Base-by-base conservation (phyloP, 2,329 filamentous ascomycete species). In the Nothopassalora personata region DNA sequence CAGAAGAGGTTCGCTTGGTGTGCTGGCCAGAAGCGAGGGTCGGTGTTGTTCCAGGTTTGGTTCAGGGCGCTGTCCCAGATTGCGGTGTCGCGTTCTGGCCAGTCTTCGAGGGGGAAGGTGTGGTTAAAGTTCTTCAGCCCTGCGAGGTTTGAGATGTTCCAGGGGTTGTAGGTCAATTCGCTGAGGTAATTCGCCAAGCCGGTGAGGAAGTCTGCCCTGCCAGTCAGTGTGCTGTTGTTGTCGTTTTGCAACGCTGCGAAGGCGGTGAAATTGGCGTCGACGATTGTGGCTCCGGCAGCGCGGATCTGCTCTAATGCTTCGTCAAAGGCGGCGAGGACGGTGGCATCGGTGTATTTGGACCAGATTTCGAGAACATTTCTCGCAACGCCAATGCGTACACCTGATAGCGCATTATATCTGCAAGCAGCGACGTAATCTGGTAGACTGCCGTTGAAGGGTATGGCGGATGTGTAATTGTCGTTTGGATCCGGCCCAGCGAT, bases 381-480 rank as follows among this genome's bases (percentile, higher is more conserved):
- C 0, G 86, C 83, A 3, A 90, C 78, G 3, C 87, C 87, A 28
- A 90, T 84, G 54, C 82, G 82, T 7, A 83, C 84, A 10, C 61
- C 60, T 39, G 72, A 61, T 0, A 88, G 75, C 0, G 79, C 78
- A 11, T 77, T 77, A 19, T 77, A 71, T 19, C 82, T 77, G 67
- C 86, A 65, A 0, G 85, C 82, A 2, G 75, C 77, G 8, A 83
- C 79, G 64, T 89, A 89, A 69, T 89, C 77, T 0, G 86, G 86
- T 1, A 81, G 69, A 0, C 64, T 71, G 2, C 68, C 68, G 23
- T 76, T 74, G 60, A 76, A 79, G 0, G 86, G 87, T 30, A 85
- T 86, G 0, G 80, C 80, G 11, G 75, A 75, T 0, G 82, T 85
- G 70, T 84, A 84, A 64, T 85, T 84, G 66, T 85, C 83, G 33